Base-by-base conservation (phyloP, 2,329 filamentous ascomycete species). In the Cercospora brassicicola region DNA sequence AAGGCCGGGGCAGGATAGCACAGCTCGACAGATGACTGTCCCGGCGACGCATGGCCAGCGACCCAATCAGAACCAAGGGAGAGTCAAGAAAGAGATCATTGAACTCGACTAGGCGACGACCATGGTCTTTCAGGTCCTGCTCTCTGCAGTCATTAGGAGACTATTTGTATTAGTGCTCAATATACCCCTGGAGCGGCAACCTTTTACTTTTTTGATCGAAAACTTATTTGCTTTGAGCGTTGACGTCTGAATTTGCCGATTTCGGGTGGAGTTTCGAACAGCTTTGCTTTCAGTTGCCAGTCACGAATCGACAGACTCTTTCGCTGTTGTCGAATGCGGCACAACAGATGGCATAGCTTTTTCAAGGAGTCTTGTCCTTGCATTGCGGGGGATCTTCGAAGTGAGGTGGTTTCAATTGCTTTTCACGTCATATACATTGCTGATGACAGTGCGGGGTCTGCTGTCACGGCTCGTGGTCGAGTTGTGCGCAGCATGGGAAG, bases 21-120 rank as follows among this genome's bases (percentile, higher is more conserved):
- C 55, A 11, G 62, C 30, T 36, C 61, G 45, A 33, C 61, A 55
- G 45, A 55, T 55, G 45, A 63, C 45, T 9, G 45, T 63, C 11
- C 42, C 51, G 28, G 39, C 28, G 28, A 30, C 36, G n/a, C 63
- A 60, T 5, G 20, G n/a, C 13, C 51, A 30, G 62, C 45, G 36
- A 9, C 63, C 59, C n/a, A 59, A 59, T 26, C 65, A 62, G 31
- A 62, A 64, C 20, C 51, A 59, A 9, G 64, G 62, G 10, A 67
- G 69, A 30, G 56, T 64, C 30, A 69, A 71, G 67, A 68, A 74
- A 65, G 73, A 76, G 53, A 63, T 75, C 62, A 76, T 76, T 57
- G 72, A 73, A 66, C 71, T 76, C 20, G 74, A 76, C 56, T 76
- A 76, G 71, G 53, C 53, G n/a, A 31, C 26, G 26, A 15, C 6